These are phyloP conservation scores for Fistulifera solaris DNA, from an alignment of 108 stramenopile species.

Conservation along the genomic window DNA sequence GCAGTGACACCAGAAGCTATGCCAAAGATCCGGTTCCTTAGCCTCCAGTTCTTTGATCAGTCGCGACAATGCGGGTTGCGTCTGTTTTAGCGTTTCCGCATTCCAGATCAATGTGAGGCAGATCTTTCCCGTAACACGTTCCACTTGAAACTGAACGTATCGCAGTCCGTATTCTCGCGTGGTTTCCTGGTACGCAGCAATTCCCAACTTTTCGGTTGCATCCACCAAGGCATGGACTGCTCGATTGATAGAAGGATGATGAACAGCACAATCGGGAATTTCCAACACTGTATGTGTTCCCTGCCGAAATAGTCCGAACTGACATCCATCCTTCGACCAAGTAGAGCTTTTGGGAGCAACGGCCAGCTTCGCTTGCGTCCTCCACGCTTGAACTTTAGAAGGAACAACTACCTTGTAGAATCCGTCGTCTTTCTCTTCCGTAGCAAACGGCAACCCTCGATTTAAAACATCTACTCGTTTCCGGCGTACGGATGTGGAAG, in stretches of 20 bases:
- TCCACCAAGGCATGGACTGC: constrained; percentile 43
- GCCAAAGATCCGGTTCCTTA: constrained; percentile 47
- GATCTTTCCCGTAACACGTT: constrained; percentile 66
- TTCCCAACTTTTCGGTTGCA: constrained; percentile 55
- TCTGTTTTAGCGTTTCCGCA: constrained; percentile 52
- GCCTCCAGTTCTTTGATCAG: constrained; percentile 59
- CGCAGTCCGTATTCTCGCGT: constrained; percentile 52
- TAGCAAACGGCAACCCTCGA: background rate
- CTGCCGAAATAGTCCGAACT: constrained; percentile 81
- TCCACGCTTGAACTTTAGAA: constrained; percentile 46
- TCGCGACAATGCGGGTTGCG: constrained; percentile 56
- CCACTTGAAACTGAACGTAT: constrained; percentile 77
- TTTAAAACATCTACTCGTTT: constrained; percentile 26
- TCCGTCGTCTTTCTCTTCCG: constrained; percentile 35
- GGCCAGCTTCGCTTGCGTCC: constrained; percentile 80
- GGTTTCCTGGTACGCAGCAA: constrained; percentile 50
- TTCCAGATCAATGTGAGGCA: constrained; percentile 88
- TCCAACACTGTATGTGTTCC: constrained; percentile 72
- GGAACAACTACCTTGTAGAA: constrained; percentile 62
- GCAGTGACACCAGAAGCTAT: constrained; percentile 83
- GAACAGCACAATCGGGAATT: constrained; percentile 87
- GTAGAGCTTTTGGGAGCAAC: constrained; percentile 44
- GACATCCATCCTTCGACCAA: constrained; percentile 53
- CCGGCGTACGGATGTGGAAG: constrained; percentile 47
- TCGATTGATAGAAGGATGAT: constrained; percentile 89